Percentiles rank a stretch among this genome's conserved stretches.
Conservation (phyloP, 2,329 filamentous ascomycete species). For the Aspergillus bombycis region DNA sequence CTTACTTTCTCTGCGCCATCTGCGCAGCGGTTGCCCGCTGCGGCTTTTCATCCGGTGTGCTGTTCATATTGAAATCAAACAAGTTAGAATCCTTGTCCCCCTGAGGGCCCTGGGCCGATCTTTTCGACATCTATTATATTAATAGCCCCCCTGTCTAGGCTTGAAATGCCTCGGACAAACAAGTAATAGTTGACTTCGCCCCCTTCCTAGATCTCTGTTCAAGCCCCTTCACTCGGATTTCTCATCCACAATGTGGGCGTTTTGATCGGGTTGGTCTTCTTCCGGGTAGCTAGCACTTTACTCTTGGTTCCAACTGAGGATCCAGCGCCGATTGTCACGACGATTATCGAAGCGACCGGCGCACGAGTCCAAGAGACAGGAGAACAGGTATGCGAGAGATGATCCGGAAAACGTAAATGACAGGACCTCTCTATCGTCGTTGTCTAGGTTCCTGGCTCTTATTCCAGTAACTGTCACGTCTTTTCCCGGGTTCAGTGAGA, state of each 20-base stretch:
- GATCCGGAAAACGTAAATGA: slow-evolving; percentile 9
- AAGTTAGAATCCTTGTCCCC: slow-evolving; percentile 35
- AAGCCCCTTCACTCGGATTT: slow-evolving; percentile 12
- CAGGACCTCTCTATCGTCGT: not conserved
- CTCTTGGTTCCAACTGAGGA: slow-evolving; percentile 1
- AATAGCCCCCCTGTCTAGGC: slow-evolving; percentile 23
- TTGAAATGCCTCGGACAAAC: not conserved
- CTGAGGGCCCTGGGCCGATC: slow-evolving; percentile 40
- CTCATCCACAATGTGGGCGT: slow-evolving; percentile 17
- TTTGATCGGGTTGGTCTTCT: slow-evolving; percentile 7
- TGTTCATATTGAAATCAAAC: slow-evolving; percentile 41
- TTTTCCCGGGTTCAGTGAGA: not conserved
- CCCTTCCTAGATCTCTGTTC: slow-evolving; percentile 19
- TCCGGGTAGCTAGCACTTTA: not conserved
- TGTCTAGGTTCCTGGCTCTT: slow-evolving; percentile 1
- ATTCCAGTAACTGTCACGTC: not conserved
- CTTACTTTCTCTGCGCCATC: slow-evolving; percentile 59
- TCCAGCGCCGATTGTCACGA: slow-evolving; percentile 14
- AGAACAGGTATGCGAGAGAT: slow-evolving; percentile 4
- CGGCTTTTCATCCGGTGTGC: slow-evolving; percentile 49
- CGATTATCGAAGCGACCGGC: slow-evolving; percentile 13
- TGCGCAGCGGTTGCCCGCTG: slow-evolving; percentile 59
- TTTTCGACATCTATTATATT: slow-evolving; percentile 44
- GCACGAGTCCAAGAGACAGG: slow-evolving; percentile 8
- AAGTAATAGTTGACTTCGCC: slow-evolving; percentile 17